Evolutionary conservation across 208 protist genomes (phyloP).

Genomic region (Naegleria lovaniensis): DNA sequence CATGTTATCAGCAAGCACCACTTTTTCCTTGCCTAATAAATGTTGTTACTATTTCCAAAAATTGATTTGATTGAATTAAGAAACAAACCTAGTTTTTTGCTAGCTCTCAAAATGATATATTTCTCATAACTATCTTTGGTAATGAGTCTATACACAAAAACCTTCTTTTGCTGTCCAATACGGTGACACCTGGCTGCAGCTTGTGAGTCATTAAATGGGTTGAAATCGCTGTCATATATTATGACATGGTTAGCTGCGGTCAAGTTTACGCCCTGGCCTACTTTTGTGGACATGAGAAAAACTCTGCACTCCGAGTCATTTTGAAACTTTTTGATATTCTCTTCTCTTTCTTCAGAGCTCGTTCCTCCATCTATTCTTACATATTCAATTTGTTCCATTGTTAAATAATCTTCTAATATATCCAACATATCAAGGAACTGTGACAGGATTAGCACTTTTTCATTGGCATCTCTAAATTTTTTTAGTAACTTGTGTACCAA

Average conservation of each 20-base stretch:
- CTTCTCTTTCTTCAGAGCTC: conserved; percentile 65
- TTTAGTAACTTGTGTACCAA: conserved; percentile 31
- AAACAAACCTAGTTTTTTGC: conserved; percentile 80
- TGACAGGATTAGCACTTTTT: conserved; percentile 33
- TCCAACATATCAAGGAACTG: conserved; percentile 38
- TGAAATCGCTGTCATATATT: conserved; percentile 96
- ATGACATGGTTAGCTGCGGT: conserved; percentile 95
- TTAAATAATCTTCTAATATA: conserved; percentile 52
- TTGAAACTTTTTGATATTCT: conserved; percentile 78
- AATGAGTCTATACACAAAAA: conserved; percentile 67
- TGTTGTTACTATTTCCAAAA: neutral
- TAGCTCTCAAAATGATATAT: conserved; percentile 53
- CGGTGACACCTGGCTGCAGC: conserved; percentile 54
- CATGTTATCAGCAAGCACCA: neutral
- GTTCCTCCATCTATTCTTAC: conserved; percentile 42
- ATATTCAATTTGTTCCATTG: neutral
- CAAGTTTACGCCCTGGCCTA: conserved; percentile 94
- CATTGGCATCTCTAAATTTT: neutral
- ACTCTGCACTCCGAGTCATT: conserved; percentile 78
- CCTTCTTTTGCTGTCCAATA: conserved; percentile 58
- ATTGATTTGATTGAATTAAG: no score
- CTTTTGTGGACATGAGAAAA: conserved; percentile 92
- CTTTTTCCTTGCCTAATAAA: neutral
- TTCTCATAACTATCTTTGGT: conserved; percentile 60
- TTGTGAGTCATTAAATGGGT: conserved; percentile 72